Evolutionary conservation across 1,284 basidiomycete species (phyloP), one percentile per base, ranked within the genome.

Genomic region (Trichosporon sp.): DNA sequence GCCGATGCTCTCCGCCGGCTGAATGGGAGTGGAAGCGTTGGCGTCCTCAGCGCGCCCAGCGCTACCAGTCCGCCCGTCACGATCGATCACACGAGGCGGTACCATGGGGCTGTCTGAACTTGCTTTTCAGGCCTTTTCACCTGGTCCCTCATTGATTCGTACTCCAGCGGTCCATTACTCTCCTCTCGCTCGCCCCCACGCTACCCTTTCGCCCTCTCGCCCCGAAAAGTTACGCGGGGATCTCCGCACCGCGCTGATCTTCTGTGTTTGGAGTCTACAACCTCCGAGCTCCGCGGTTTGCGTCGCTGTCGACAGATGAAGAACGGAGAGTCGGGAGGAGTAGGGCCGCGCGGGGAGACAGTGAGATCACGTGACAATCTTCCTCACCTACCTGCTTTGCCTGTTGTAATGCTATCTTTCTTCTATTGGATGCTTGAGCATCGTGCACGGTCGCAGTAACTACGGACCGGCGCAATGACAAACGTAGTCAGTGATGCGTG

Each of bases 61-160:
- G 16, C 59, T 4, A 63, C 59, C 35, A 37, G 32, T 32, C 59
- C 59, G 12, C 31, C 59, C 32, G 59, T 63, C 16, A 63, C 59
- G 2, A n/a, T 63, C 16, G 59, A 63, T 16, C 31, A 63, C 7
- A n/a, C 59, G 59, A 32, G 59, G 35, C 12, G 32, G 16, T 35
- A 35, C 14, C 59, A 63, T 31, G 59, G 59, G 5, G 31, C 32
- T 10, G 14, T 63, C 32, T 63, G 35, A 37, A 10, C 35, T 37
- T 10, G 35, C 35, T 37, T 37, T 37, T 10, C 6, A 37, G 35
- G 31, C 10, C 12, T 43, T 11, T 43, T 43, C 40, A 11, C 40
- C 40, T 37, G 38, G 38, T 40, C 38, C 26, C 26, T 40, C 38
- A 12, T 40, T 40, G 10, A 1, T 40, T 21, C 16, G 21, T 21